Percentiles rank a stretch among this genome's conserved stretches.
phyloP scores from a whole-genome alignment of 78 protist genomes.

The Parvularia atlantis region DNA sequence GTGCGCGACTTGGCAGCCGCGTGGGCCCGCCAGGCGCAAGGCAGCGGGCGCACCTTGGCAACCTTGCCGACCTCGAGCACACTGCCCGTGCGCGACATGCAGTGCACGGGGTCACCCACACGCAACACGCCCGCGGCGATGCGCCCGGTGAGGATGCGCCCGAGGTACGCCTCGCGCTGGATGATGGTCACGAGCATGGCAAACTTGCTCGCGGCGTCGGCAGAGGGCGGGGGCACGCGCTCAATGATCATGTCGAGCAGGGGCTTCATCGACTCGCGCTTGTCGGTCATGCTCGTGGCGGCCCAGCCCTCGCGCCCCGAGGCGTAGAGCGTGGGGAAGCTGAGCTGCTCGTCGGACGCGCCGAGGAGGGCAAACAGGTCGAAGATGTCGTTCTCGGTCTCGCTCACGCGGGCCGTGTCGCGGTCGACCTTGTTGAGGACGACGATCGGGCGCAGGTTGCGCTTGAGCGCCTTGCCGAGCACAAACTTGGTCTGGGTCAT shows the following conservation, averaged over 20 bases:
- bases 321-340: conserved; percentile 74
- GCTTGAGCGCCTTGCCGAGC: conserved; percentile 64
- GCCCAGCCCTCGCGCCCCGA: conserved; percentile 67
- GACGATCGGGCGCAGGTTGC: conserved; percentile 61
- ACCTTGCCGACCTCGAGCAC: conserved; percentile 2
- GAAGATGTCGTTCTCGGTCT: conserved; percentile 59
- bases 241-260: conserved; percentile 62
- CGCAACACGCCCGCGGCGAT: conserved; percentile 46
- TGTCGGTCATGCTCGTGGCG: conserved; percentile 15
- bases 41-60: neutral
- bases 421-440: conserved; percentile 84
- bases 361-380: conserved; percentile 64
- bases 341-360: conserved; percentile 75
- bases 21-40: too few relatives aligned
- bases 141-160: conserved; percentile 67
- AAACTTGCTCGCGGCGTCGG: conserved; percentile 2
- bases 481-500: conserved; percentile 84
- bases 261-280: conserved; percentile 41
- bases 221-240: conserved; percentile 32
- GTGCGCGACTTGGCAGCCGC: too few relatives aligned
- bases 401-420: conserved; percentile 38
- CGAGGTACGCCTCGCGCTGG: conserved; percentile 61
- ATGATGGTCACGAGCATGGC: conserved; percentile 57
- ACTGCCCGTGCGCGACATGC: conserved; percentile 15
- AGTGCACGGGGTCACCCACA: conserved; percentile 42